Conservation (phyloP, 352 stramenopile species). For the Thraustochytrium striatum region DNA sequence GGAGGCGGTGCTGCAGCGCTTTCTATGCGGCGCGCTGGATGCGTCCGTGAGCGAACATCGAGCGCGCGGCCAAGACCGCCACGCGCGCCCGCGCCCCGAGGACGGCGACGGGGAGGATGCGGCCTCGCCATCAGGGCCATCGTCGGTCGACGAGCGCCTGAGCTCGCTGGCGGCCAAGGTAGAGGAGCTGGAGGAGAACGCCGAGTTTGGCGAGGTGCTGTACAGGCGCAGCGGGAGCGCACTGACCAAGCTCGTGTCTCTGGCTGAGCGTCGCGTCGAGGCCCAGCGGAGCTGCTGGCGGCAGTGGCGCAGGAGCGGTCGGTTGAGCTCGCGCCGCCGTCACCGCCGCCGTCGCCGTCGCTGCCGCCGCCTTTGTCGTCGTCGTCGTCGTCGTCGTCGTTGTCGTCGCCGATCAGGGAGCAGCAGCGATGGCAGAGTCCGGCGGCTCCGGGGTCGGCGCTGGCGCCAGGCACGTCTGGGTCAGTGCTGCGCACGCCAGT, state of each 20-base stretch:
- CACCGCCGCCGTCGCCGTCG: background rate
- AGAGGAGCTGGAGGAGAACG: background rate
- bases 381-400: background rate
- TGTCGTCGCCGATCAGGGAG: too few species aligned
- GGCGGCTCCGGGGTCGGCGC: too few species aligned
- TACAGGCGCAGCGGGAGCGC: slow-evolving; percentile 1
- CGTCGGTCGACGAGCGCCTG: background rate
- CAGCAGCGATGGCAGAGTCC: too few species aligned
- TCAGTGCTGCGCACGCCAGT: too few species aligned
- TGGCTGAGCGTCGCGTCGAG: background rate
- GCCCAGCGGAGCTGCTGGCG: slow-evolving; percentile 4
- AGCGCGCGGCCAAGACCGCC: too few species aligned
- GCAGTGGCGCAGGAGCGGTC: background rate
- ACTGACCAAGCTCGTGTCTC: background rate
- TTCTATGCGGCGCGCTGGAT: too few species aligned
- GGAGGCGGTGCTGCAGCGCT: too few species aligned
- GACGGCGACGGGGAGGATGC: background rate
- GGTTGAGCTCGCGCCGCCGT: background rate
- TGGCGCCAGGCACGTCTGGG: too few species aligned
- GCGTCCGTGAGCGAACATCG: too few species aligned
- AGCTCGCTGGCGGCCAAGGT: background rate
- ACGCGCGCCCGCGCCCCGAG: too few species aligned
- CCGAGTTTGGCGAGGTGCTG: slow-evolving; percentile 5
- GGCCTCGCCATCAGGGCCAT: background rate
- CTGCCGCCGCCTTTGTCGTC: background rate